These are phyloP conservation scores for Neonectria punicea DNA, from an alignment of 2,329 filamentous ascomycete genomes.

Conservation along the genomic window DNA sequence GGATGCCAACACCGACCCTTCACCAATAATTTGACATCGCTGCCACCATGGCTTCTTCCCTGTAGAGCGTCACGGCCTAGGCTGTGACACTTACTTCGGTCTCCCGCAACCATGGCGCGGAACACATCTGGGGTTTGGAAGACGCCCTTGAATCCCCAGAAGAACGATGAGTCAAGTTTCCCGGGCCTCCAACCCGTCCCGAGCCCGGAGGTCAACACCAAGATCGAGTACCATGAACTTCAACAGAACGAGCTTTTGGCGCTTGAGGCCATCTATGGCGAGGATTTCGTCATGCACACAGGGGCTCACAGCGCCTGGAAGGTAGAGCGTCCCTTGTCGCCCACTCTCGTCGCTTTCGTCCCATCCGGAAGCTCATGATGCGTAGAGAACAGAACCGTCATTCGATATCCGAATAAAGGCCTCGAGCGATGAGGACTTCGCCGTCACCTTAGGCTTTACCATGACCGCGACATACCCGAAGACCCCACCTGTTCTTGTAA, in stretches of 20 bases:
- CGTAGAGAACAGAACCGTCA: constrained; percentile 79
- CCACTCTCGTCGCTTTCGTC: constrained; percentile 31
- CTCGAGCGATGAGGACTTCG: constrained; percentile 76
- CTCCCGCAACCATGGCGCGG: constrained; percentile 61
- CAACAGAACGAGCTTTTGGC: constrained; percentile 90
- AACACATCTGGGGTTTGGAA: constrained; percentile 61
- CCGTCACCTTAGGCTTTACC: constrained; percentile 78
- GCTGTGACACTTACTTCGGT: constrained; percentile 59
- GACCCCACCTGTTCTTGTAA: constrained; percentile 76
- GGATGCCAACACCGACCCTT: constrained; percentile 25
- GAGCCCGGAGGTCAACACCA: constrained; percentile 54
- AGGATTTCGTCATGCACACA: constrained; percentile 83
- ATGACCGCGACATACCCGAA: constrained; percentile 93
- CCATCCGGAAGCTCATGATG: constrained; percentile 35
- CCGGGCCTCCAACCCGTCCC: constrained; percentile 59
- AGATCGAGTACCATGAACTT: constrained; percentile 79
- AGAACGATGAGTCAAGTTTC: constrained; percentile 61
- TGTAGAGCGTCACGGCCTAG: constrained; percentile 63
- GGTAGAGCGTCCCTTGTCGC: constrained; percentile 56
- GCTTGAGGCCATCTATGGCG: constrained; percentile 86
- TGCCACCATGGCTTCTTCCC: constrained; percentile 56
- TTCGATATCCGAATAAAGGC: constrained; percentile 85
- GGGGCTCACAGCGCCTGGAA: constrained; percentile 84
- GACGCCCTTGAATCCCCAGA: constrained; percentile 55
- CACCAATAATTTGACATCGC: constrained; percentile 24